A percentile compares a stretch with the other conserved stretches of the same genome.
Evolutionary conservation across 805 yeast species (phyloP).

Genomic region (Blastobotrys parvus): DNA sequence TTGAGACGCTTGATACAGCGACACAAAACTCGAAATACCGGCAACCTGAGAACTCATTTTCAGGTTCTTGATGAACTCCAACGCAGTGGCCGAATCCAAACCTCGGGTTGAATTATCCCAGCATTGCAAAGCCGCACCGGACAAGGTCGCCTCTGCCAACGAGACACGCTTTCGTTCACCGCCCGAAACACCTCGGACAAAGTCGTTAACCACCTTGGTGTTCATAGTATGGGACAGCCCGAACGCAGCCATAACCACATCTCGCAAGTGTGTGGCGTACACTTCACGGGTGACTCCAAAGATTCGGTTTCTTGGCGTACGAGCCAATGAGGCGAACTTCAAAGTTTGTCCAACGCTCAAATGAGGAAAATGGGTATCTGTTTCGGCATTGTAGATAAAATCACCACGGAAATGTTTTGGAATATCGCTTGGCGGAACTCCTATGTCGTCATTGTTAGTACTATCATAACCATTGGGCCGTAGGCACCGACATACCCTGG

Average conservation of each 20-base stretch:
- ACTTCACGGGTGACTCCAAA: constrained; percentile 42
- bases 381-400: constrained; percentile 55
- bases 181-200: constrained; percentile 50
- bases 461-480: no score
- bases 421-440: constrained; percentile 39
- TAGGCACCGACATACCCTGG: no score
- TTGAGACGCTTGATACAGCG: constrained; percentile 54
- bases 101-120: constrained; percentile 71
- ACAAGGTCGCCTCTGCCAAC: constrained; percentile 41
- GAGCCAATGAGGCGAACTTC: constrained; percentile 43
- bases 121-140: constrained; percentile 42
- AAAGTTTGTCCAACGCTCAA: constrained; percentile 55
- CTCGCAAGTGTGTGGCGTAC: constrained; percentile 41
- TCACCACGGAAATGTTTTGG: constrained; percentile 48
- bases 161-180: constrained; percentile 52
- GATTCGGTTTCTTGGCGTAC: constrained; percentile 51
- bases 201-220: constrained; percentile 39
- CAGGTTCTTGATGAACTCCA: constrained; percentile 52
- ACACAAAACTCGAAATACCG: constrained; percentile 47
- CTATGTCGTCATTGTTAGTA: no score
- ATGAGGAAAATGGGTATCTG: constrained; percentile 57
- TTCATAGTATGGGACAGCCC: constrained; percentile 35
- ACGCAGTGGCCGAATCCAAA: constrained; percentile 62
- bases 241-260: constrained; percentile 41
- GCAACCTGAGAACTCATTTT: constrained; percentile 46